Conservation (phyloP, 2,329 filamentous ascomycete species). For the Sporothrix pseudoabietina region DNA sequence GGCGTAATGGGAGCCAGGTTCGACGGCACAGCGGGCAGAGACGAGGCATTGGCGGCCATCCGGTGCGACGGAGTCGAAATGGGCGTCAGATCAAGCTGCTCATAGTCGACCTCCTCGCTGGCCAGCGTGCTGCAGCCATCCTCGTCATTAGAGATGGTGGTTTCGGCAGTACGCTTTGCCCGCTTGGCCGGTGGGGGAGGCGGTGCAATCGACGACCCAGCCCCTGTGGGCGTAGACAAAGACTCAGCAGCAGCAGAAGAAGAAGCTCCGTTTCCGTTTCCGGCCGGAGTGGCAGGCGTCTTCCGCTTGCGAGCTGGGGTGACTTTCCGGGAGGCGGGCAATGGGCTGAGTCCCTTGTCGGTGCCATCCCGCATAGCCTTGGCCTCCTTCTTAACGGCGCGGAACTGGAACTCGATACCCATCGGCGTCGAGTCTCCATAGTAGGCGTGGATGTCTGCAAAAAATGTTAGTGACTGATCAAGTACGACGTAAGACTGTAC, state of each 20-base stretch:
- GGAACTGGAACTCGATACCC: constrained; percentile 64
- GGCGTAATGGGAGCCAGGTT: not conserved
- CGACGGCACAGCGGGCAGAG: not conserved
- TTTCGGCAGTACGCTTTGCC: not conserved
- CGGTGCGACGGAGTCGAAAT: constrained; percentile 30
- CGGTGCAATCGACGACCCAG: not conserved
- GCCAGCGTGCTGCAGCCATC: constrained; percentile 33
- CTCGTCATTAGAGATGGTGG: constrained; percentile 34
- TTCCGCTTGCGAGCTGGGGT: constrained; percentile 38
- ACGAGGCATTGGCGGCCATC: not conserved
- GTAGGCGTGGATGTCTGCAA: constrained; percentile 59
- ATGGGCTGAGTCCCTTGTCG: constrained; percentile 51
- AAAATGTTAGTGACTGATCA: constrained; percentile 3
- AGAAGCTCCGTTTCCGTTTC: constrained; percentile 27
- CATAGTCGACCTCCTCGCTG: constrained; percentile 39
- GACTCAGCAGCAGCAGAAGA: not conserved
- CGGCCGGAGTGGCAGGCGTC: constrained; percentile 28
- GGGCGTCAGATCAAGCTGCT: constrained; percentile 38
- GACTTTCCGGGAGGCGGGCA: constrained; percentile 37
- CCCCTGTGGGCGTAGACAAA: not conserved
- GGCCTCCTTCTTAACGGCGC: constrained; percentile 57
- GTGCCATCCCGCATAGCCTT: constrained; percentile 51
- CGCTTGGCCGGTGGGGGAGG: constrained; percentile 8
- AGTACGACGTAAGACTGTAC: not conserved
- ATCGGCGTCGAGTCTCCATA: constrained; percentile 61